Evolutionary conservation across 2,329 filamentous ascomycete genomes (phyloP).

Genomic region (Claviceps arundinis): DNA sequence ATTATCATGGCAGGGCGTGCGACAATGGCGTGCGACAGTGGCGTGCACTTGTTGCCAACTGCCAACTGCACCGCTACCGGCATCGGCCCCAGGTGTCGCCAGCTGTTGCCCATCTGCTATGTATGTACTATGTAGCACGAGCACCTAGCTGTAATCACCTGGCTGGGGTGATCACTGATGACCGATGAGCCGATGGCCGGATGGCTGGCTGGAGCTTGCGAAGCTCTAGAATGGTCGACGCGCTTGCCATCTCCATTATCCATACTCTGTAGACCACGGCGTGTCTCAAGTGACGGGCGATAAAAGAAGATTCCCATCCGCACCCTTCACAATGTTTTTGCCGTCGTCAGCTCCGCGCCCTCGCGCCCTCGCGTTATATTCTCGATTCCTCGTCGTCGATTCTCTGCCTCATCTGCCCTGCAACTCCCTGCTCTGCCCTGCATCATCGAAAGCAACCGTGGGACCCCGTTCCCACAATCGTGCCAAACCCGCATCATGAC

Average conservation of each 20-base stretch:
- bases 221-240: slow-evolving; percentile 6
- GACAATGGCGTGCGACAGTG: not conserved
- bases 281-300: slow-evolving; percentile 7
- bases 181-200: not conserved
- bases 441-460: too few relatives aligned
- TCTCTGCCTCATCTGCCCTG: not conserved
- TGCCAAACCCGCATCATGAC: not conserved
- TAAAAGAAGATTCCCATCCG: slow-evolving; percentile 6
- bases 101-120: too few relatives aligned
- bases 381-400: not conserved
- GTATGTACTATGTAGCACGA: too few relatives aligned
- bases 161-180: not conserved
- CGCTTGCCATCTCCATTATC: not conserved
- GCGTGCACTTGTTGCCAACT: slow-evolving; percentile 1
- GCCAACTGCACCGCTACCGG: not conserved
- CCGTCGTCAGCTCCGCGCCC: not conserved
- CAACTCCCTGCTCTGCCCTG: not conserved
- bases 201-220: slow-evolving; percentile 3
- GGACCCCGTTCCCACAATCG: not conserved
- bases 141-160: not conserved
- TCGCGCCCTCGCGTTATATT: not conserved
- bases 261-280: slow-evolving; percentile 8
- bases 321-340: not conserved
- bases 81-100: not conserved
- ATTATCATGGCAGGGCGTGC: too few relatives aligned